Base-by-base conservation (phyloP, 116 monocot species). In the Papilionanthe hybrid region DNA sequence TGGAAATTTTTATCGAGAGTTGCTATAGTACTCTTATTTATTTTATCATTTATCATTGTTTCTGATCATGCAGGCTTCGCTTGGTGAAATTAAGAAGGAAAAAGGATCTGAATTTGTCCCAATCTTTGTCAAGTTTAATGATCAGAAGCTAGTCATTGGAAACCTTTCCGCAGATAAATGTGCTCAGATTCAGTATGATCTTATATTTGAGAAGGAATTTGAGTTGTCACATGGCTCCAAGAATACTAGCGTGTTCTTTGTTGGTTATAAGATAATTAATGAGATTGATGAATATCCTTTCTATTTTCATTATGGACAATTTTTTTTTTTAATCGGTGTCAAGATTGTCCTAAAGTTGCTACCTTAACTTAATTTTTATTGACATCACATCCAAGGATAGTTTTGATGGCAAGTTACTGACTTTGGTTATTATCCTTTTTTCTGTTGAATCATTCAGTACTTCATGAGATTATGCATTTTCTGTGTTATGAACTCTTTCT, bases 201-300 rank as follows among this genome's bases (percentile, higher is more conserved):
- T 83, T 63, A 75, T 83, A 2, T 79, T 83, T 20, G 83, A 83
- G 19, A 83, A 83, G 74, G 83, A 79, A 9, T 83, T 83, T 55
- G 75, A 83, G 60, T 67, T 79, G 75, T 79, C 75, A 12, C 83
- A 83, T 45, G 75, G 73, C 32, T 83, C 83, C 22, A 83, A 83
- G 48, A 83, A 50, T 79, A 22, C 49, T 32, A 79, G 50, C 27
- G 67, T 83, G 0, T 75, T 50, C 12, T 78, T 75, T 65, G 29
- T 47, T 50, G 83, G 83, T n/a, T 83, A 83, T 58, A 60, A 65
- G 42, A 45, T 17, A 37, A 6, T 72, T n/a, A 42, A 4, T 72
- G 27, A 42, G 15, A 19, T 17, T 17, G 37, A 19, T 72, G 72
- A 72, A 72, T 72, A 72, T 44, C 72, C 72, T 72, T 72, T 72